phyloP scores from a whole-genome alignment of 2,329 filamentous ascomycete species.

The Hirsutella thompsonii region DNA sequence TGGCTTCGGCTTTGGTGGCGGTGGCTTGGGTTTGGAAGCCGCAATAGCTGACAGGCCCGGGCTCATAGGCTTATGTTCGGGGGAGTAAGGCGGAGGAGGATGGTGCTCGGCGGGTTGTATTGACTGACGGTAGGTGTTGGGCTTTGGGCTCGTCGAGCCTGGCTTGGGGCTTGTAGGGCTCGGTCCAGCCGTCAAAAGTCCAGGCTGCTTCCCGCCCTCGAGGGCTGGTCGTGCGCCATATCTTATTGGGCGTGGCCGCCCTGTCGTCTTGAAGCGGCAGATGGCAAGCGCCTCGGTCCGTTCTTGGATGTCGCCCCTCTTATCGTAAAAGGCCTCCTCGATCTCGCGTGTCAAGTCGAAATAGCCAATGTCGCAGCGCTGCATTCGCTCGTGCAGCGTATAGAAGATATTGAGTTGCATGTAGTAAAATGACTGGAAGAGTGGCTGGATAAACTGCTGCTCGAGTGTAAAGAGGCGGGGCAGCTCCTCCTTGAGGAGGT shows the following conservation, averaged over 20 bases:
- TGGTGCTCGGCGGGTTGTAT: conserved; percentile 33
- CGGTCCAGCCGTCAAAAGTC: conserved; percentile 36
- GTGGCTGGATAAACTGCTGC: conserved; percentile 85
- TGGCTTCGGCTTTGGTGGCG: conserved; percentile 69
- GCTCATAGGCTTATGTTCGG: conserved; percentile 20
- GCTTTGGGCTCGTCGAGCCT: conserved; percentile 4
- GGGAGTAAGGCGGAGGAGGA: conserved; percentile 62
- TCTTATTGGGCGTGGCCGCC: conserved; percentile 48
- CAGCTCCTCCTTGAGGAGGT: conserved; percentile 88
- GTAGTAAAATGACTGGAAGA: conserved; percentile 99
- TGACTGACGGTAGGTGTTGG: conserved; percentile 20
- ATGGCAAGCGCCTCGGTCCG: conserved; percentile 74
- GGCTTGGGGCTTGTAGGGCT: conserved; percentile 14
- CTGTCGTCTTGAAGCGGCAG: conserved; percentile 82
- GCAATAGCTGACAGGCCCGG: conserved; percentile 30
- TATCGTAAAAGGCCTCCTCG: conserved; percentile 79
- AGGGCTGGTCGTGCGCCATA: conserved; percentile 43
- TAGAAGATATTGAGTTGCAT: conserved; percentile 99
- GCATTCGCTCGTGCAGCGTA: conserved; percentile 96
- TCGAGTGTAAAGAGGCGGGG: conserved; percentile 85
- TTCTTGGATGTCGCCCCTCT: conserved; percentile 80
- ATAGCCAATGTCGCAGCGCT: conserved; percentile 92
- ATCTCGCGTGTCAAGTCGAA: conserved; percentile 88
- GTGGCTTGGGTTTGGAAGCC: conserved; percentile 52
- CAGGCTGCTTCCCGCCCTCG: conserved; percentile 33